Base-by-base conservation (phyloP, 352 stramenopile species). In the Nothophytophthora sp. region DNA sequence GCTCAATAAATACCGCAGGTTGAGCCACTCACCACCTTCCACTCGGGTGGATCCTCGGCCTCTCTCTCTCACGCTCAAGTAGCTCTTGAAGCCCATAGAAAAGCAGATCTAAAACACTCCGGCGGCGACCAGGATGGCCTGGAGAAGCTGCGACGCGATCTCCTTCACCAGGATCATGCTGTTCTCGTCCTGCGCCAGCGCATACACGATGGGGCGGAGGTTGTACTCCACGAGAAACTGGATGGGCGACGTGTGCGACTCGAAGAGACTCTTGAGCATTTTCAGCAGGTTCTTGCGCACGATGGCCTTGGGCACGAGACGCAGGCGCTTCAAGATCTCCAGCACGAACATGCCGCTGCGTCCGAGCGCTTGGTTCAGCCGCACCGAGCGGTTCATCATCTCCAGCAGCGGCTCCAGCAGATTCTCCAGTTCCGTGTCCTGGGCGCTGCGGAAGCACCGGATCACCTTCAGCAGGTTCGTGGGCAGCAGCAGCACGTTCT, bases 241-340 rank as follows among this genome's bases (percentile, higher is more conserved):
- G 40, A 72, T 73, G 1, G 86, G 88, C 22, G 85, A 81, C 12
- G 86, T 83, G 53, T 97, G 88, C 19, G 80, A 82, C 50, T 96
- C 85, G 45, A 96, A 95, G 1, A 98, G 73, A 34, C 71, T 77
- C 57, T 96, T 94, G 46, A 98, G 84, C 70, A 97, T 97, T 59
- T 94, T 94, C 43, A 97, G 81, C 43, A 97, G 56, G 46, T 95
- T 95, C 49, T 95, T 96, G 36, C 87, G 80, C 30, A 97, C 88
- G 28, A 96, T 90, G 1, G 88, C 89, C 60, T 96, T 96, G 3
- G 82, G 76, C 24, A 88, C 73, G 10, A 88, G 76, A 5, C 74
- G 79, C 29, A 98, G 50, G 0, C 88, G 82, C 23, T 63, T 77
- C 15, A 97, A 68, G 34, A 97, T 74, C 53, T 96, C 86, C 7